Evolutionary conservation across 345 rosid genomes (phyloP).

Genomic region (Murraya paniculata): DNA sequence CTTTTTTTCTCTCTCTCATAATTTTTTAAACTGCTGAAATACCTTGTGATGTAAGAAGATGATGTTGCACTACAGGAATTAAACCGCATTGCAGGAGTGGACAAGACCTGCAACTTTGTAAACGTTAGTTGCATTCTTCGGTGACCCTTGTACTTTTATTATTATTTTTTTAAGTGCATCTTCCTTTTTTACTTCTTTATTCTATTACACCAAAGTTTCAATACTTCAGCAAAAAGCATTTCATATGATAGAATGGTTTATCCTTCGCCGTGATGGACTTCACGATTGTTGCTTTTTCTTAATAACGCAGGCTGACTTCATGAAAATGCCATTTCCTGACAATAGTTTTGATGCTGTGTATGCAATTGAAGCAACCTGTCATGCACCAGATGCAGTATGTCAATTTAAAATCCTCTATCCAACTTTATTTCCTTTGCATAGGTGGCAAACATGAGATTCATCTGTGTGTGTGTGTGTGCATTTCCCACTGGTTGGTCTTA

Average conservation of each 20-base stretch:
- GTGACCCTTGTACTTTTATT: neutral
- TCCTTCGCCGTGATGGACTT: neutral
- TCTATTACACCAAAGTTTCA: neutral
- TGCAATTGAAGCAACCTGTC: slow-evolving; percentile 99
- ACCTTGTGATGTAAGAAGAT: neutral
- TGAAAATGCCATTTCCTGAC: slow-evolving; percentile 97
- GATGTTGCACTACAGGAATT: slow-evolving; percentile 52
- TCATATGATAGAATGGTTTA: slow-evolving; percentile 3
- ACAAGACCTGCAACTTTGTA: slow-evolving; percentile 83
- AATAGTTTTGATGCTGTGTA: slow-evolving; percentile 83
- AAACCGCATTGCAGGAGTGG: slow-evolving; percentile 75
- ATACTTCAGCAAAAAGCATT: neutral
- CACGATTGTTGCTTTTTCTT: slow-evolving; percentile 12
- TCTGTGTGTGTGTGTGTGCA: neutral
- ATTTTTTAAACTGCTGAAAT: neutral
- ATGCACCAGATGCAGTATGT: slow-evolving; percentile 98
- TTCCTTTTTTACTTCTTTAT: neutral
- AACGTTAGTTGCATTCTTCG: slow-evolving; percentile 52
- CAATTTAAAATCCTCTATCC: slow-evolving; percentile 10
- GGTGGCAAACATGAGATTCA: neutral
- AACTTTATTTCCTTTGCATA: slow-evolving; percentile 3
- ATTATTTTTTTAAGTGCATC: neutral
- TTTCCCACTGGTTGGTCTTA: neutral
- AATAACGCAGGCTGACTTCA: slow-evolving; percentile 86
- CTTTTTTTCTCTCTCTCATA: neutral